phyloP scores from a whole-genome alignment of 441 rosid genomes.

The Dalechampia spathulata region DNA sequence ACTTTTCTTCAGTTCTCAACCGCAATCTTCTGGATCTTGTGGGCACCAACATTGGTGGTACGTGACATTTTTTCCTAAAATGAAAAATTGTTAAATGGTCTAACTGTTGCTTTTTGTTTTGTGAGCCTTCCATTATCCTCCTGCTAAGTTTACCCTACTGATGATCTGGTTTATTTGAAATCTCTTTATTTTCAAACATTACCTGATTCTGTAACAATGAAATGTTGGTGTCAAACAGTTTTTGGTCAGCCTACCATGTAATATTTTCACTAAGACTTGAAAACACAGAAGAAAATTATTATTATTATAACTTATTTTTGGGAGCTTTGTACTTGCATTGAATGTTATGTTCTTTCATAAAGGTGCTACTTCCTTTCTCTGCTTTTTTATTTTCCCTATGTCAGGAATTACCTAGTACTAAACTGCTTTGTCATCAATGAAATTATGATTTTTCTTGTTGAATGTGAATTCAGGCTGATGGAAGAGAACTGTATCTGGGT shows the following conservation, averaged over 20 bases:
- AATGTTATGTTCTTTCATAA: not conserved
- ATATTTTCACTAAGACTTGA: too few relatives aligned
- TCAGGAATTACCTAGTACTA: not conserved
- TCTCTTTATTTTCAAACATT: not conserved
- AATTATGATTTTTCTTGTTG: conserved; percentile 2
- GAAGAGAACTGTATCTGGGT: conserved; percentile 77
- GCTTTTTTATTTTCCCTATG: not conserved
- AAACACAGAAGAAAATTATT: not conserved
- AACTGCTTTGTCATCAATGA: conserved; percentile 3
- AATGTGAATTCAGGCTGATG: conserved; percentile 72
- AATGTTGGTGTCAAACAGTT: not conserved
- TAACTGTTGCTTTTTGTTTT: conserved; percentile 7
- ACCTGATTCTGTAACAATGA: too few relatives aligned
- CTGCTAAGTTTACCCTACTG: conserved; percentile 5
- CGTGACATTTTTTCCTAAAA: conserved; percentile 20
- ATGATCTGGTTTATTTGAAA: not conserved
- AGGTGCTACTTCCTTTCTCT: not conserved
- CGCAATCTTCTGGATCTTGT: conserved; percentile 81
- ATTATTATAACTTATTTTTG: not conserved
- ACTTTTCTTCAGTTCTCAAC: conserved; percentile 78
- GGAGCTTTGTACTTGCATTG: not conserved
- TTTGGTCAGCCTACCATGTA: too few relatives aligned
- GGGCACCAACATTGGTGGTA: conserved; percentile 96
- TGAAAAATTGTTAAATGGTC: not conserved
- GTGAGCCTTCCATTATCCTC: conserved; percentile 4